Conservation (phyloP, 78 protist species). For the Polysphondylium violaceum region DNA sequence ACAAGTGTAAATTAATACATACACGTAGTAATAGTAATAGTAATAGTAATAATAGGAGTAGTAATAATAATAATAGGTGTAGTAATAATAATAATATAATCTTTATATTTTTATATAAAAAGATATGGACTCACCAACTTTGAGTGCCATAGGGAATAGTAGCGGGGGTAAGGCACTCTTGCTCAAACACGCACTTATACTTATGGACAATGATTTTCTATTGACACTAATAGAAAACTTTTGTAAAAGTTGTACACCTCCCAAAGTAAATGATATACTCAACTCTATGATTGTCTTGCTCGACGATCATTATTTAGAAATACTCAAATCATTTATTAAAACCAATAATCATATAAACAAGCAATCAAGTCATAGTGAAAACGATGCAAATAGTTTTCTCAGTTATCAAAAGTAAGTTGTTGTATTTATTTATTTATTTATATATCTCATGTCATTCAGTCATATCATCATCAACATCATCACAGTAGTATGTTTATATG, state of each 20-base stretch:
- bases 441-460: neutral
- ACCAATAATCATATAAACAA: neutral
- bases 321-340: constrained; percentile 19
- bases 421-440: neutral
- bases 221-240: constrained; percentile 27
- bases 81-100: too few species aligned
- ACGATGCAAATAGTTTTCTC: constrained; percentile 11
- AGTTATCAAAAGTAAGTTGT: constrained; percentile 36
- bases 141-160: neutral
- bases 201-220: constrained; percentile 31
- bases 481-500: too few species aligned
- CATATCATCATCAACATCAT: too few species aligned
- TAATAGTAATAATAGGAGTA: too few species aligned
- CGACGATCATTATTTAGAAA: constrained; percentile 39
- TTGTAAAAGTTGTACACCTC: constrained; percentile 21
- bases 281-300: constrained; percentile 8
- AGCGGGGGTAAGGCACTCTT: neutral
- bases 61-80: neutral
- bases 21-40: neutral
- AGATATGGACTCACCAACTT: constrained; percentile 19
- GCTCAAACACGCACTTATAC: constrained; percentile 38
- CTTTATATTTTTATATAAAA: too few species aligned
- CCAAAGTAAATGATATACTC: constrained; percentile 23
- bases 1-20: too few species aligned
- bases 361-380: neutral